Percentiles rank a stretch among this genome's conserved stretches.
Conservation (phyloP, 306 rosid genomes). For the Acacia crassicarpa region DNA sequence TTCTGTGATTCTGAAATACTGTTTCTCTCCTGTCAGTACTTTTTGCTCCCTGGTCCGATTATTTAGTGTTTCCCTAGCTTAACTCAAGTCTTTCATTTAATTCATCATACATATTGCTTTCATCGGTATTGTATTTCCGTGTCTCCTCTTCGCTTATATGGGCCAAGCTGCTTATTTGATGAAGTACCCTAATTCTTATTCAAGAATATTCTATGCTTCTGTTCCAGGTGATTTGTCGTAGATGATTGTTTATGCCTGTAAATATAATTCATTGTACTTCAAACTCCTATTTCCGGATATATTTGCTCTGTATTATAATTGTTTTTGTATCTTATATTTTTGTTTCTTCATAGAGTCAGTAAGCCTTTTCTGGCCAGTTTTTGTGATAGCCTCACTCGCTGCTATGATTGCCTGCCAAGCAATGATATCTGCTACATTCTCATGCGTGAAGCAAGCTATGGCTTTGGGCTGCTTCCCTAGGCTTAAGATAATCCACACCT, state of each 20-base stretch:
- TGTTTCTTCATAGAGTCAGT: constrained; percentile 49
- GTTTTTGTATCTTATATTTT: constrained; percentile 21
- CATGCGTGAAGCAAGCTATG: constrained; percentile 96
- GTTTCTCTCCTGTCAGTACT: too few relatives aligned
- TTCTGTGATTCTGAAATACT: too few relatives aligned
- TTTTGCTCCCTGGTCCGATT: too few relatives aligned
- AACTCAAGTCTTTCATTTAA: too few relatives aligned
- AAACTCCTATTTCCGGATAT: neutral
- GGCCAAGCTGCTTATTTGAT: constrained; percentile 94
- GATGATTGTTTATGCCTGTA: constrained; percentile 21
- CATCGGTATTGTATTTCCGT: constrained; percentile 84
- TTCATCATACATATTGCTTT: constrained; percentile 68
- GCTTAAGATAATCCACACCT: constrained; percentile 93
- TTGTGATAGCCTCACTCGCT: constrained; percentile 85
- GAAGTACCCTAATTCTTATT: constrained; percentile 50
- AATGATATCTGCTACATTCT: constrained; percentile 98
- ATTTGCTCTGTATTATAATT: neutral
- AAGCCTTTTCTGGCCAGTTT: constrained; percentile 88
- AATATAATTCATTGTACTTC: neutral
- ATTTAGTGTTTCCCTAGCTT: too few relatives aligned
- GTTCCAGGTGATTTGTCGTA: constrained; percentile 76
- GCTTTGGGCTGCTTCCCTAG: constrained; percentile 99
- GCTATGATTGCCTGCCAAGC: constrained; percentile 99
- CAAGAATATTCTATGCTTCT: constrained; percentile 70
- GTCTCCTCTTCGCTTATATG: constrained; percentile 92